These are phyloP conservation scores for Leccinum brunneo-olivaceum DNA, from an alignment of 1,284 basidiomycete genomes.

Conservation along the genomic window DNA sequence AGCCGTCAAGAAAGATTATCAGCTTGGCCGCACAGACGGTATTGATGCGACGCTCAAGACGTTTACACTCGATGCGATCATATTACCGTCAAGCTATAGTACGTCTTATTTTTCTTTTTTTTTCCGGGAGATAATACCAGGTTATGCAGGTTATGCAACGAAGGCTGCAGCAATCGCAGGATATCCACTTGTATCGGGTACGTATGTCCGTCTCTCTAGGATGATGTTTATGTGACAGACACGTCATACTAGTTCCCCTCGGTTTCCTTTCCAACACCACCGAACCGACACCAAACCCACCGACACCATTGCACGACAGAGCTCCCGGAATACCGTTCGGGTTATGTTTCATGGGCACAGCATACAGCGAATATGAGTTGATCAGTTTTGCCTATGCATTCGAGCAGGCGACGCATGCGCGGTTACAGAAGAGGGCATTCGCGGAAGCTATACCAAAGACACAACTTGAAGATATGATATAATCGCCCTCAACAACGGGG, in stretches of 20 bases:
- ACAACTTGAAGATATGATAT: conserved; percentile 19
- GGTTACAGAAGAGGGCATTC: conserved; percentile 30
- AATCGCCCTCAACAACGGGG: no score
- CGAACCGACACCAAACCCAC: conserved; percentile 22
- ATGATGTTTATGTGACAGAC: background rate
- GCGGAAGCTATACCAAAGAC: conserved; percentile 19
- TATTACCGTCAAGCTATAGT: conserved; percentile 35
- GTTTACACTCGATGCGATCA: conserved; percentile 39
- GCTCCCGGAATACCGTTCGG: conserved; percentile 45
- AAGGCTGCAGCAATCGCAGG: conserved; percentile 23
- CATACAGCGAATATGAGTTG: conserved; percentile 44
- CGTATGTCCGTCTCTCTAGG: background rate
- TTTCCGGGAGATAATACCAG: background rate
- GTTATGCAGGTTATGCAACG: conserved; percentile 8
- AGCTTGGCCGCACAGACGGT: conserved; percentile 35
- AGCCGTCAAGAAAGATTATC: conserved; percentile 32
- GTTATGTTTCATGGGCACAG: conserved; percentile 44
- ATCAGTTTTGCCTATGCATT: conserved; percentile 47
- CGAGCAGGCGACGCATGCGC: conserved; percentile 46
- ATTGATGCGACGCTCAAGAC: conserved; percentile 40
- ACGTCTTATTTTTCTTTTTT: background rate
- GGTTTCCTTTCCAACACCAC: conserved; percentile 37
- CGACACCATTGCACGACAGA: conserved; percentile 26
- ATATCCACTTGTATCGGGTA: conserved; percentile 25
- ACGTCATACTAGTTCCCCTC: conserved; percentile 35